These are phyloP conservation scores for Tillandsia fasciculata DNA, from an alignment of 176 grass and related monocot species.

Conservation along the genomic window DNA sequence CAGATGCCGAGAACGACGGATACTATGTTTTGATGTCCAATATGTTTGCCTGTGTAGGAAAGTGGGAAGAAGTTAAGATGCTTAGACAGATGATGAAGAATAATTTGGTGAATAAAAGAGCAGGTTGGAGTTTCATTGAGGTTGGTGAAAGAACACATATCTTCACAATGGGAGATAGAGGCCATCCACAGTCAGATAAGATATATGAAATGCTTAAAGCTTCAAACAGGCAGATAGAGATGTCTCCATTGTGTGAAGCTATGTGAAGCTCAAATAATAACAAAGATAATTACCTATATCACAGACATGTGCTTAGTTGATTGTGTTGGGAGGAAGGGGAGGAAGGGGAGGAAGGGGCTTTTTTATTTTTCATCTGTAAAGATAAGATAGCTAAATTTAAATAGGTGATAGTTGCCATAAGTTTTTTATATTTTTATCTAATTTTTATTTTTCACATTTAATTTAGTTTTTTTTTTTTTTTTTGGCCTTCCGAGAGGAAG, in stretches of 20 bases:
- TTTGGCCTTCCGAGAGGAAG: no score
- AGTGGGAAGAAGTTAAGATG: conserved; percentile 52
- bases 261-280: neutral
- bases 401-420: no score
- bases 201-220: neutral
- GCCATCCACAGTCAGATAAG: neutral
- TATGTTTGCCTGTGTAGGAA: conserved; percentile 40
- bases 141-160: conserved; percentile 16
- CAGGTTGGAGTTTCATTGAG: conserved; percentile 50
- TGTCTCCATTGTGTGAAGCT: neutral
- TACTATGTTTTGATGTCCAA: conserved; percentile 65
- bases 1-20: conserved; percentile 53
- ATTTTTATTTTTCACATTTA: no score
- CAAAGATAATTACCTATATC: neutral
- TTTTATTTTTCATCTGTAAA: no score
- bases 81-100: conserved; percentile 47
- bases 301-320: no score
- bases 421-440: no score
- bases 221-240: neutral
- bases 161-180: neutral
- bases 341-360: no score
- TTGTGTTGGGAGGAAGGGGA: no score
- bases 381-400: no score
- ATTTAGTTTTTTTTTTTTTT: no score
- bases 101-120: conserved; percentile 36